These are phyloP conservation scores for Aspergillus haitiensis DNA, from an alignment of 495 filamentous ascomycete genomes.

Conservation along the genomic window DNA sequence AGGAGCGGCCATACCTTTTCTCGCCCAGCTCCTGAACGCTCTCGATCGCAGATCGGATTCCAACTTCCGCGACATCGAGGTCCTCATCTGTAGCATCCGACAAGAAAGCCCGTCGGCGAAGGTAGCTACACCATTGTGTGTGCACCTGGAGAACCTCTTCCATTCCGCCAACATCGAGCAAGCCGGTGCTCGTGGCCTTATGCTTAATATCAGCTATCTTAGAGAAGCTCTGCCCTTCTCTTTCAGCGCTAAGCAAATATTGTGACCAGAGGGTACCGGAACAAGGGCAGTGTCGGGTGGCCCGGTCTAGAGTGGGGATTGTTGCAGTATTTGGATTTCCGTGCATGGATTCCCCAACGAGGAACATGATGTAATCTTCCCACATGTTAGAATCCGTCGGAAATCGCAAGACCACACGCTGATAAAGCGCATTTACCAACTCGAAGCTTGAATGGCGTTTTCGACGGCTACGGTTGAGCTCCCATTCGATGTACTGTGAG, in stretches of 20 bases:
- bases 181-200: slow-evolving; percentile 76
- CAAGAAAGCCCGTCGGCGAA: slow-evolving; percentile 79
- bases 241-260: slow-evolving; percentile 79
- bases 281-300: slow-evolving; percentile 87
- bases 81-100: slow-evolving; percentile 80
- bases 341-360: slow-evolving; percentile 52
- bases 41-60: slow-evolving; percentile 79
- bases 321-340: slow-evolving; percentile 38
- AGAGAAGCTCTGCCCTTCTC: slow-evolving; percentile 68
- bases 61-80: slow-evolving; percentile 87
- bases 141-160: slow-evolving; percentile 85
- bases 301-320: slow-evolving; percentile 64
- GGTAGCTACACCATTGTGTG: slow-evolving; percentile 87
- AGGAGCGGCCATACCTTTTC: slow-evolving; percentile 71
- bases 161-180: slow-evolving; percentile 74
- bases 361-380: slow-evolving; percentile 77
- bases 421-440: slow-evolving; percentile 71
- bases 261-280: slow-evolving; percentile 88
- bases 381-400: slow-evolving; percentile 70
- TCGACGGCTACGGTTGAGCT: slow-evolving; percentile 59
- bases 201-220: slow-evolving; percentile 89
- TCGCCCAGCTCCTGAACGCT: slow-evolving; percentile 75
- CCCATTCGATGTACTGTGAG: slow-evolving; percentile 81
- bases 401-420: slow-evolving; percentile 69
- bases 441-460: slow-evolving; percentile 57